phyloP scores from a whole-genome alignment of 495 filamentous ascomycete species.

The Mycothermus thermophilus region DNA sequence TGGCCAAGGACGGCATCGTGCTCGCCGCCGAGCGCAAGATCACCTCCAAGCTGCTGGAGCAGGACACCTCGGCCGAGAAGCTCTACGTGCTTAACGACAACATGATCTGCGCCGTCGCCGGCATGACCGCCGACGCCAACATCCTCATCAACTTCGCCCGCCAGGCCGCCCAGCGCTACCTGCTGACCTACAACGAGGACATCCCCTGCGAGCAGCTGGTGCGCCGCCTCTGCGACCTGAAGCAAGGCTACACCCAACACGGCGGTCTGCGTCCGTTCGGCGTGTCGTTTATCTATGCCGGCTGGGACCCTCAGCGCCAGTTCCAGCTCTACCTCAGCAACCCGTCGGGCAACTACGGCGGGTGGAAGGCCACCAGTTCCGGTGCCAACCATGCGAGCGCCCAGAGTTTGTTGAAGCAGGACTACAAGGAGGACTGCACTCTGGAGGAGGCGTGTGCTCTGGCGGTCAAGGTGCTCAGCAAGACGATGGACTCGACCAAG shows the following conservation, averaged over 20 bases:
- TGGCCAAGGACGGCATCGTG: slow-evolving; percentile 96
- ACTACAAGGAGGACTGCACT: slow-evolving; percentile 95
- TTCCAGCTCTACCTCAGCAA: slow-evolving; percentile 99
- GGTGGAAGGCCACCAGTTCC: slow-evolving; percentile 97
- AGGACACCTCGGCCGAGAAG: slow-evolving; percentile 99
- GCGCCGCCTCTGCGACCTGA: slow-evolving; percentile 88
- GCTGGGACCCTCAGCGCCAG: slow-evolving; percentile 84
- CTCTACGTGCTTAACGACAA: slow-evolving; percentile 99
- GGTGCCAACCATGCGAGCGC: slow-evolving; percentile 97
- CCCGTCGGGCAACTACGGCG: slow-evolving; percentile 97
- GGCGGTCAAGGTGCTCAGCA: slow-evolving; percentile 97
- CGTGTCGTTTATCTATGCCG: slow-evolving; percentile 98
- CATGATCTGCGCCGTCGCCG: slow-evolving; percentile 98
- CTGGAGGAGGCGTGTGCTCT: slow-evolving; percentile 93
- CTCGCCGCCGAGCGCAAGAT: slow-evolving; percentile 98
- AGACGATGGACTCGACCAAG: slow-evolving; percentile 99
- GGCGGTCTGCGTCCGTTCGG: slow-evolving; percentile 95
- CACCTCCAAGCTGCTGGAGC: slow-evolving; percentile 96
- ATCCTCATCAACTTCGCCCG: slow-evolving; percentile 99
- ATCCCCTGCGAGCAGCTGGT: slow-evolving; percentile 99
- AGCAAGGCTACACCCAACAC: slow-evolving; percentile 99
- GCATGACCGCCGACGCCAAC: slow-evolving; percentile 98
- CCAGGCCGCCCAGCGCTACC: slow-evolving; percentile 89
- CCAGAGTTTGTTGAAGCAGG: slow-evolving; percentile 95
- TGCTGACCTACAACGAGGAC: slow-evolving; percentile 98